Evolutionary conservation across 2,329 filamentous ascomycete species (phyloP), one percentile per base, ranked within the genome.

Genomic region (Eutypella sp.): DNA sequence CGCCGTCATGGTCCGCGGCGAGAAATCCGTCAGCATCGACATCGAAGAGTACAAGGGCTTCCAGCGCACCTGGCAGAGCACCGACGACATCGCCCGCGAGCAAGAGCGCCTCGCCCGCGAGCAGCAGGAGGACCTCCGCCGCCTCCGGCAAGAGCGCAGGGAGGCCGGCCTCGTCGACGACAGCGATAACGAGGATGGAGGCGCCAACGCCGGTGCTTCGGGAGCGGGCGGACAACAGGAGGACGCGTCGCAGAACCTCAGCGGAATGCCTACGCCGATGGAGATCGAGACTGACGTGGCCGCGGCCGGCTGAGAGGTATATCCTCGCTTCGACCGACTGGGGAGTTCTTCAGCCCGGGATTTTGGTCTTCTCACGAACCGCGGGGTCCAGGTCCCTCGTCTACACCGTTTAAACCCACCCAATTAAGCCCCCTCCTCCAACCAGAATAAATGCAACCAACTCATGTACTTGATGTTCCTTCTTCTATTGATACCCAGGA

Each of bases 31-130:
- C 37, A 67, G 66, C 57, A 82, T 85, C 52, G 74, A 82, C 57
- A 66, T 84, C 22, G 77, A 81, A 27, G 77, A 81, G 62, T 84
- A 82, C 67, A 73, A 78, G 58, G 66, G 68, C 23, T 60, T 69
- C 42, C 73, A 77, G 44, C 45, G 43, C 18, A 45, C 53, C 22
- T 65, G 62, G 61, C 78, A 79, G 54, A 74, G 78, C 56, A 69
- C 73, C 36, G 73, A 81, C 18, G 78, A 75, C 57, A 69, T 66
- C 41, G 78, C 82, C 54, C 77, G 73, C 9, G 79, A 82, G 61
- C 74, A 70, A 41, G 64, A 62, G 19, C 52, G 53, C 40, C 63
- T 70, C 19, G 66, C 68, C 45, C 62, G 65, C 42, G 69, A 74
- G 56, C 72, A 76, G 49, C 65, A 72, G 49, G 70, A 67, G 18